Percentiles rank a stretch among this genome's conserved stretches.
Evolutionary conservation across 257 asterid species (phyloP).

Genomic region (Verbascum thapsus): DNA sequence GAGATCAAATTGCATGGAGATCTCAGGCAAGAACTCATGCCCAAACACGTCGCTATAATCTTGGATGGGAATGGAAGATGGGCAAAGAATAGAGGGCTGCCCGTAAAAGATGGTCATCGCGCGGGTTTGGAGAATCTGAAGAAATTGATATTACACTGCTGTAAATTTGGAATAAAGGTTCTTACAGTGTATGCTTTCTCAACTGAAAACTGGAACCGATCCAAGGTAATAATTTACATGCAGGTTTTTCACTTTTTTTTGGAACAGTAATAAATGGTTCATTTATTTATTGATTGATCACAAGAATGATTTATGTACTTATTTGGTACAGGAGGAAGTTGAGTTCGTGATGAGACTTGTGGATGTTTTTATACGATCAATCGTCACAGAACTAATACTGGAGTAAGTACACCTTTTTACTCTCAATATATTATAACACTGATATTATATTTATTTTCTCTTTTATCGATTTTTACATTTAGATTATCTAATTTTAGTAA

Average conservation of each 20-base stretch:
- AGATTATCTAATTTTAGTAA: too few relatives aligned
- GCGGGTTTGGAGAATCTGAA: slow-evolving; percentile 3
- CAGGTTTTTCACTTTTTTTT: too few relatives aligned
- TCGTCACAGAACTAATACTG: neutral
- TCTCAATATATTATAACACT: too few relatives aligned
- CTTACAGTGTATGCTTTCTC: slow-evolving; percentile 29
- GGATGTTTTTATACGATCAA: slow-evolving; percentile 11
- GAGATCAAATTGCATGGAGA: slow-evolving; percentile 8
- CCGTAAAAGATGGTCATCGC: neutral
- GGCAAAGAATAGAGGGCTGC: slow-evolving; percentile 25
- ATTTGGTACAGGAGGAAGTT: slow-evolving; percentile 25
- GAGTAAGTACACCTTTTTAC: neutral
- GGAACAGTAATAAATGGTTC: too few relatives aligned
- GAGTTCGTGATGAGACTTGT: neutral
- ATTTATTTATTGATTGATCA: too few relatives aligned
- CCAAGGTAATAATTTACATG: neutral
- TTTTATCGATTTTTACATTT: too few relatives aligned
- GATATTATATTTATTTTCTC: too few relatives aligned
- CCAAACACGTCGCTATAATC: slow-evolving; percentile 32
- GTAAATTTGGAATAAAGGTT: slow-evolving; percentile 19
- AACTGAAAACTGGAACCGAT: slow-evolving; percentile 32
- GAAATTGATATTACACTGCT: neutral
- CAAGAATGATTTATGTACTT: too few relatives aligned
- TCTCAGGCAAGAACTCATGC: slow-evolving; percentile 24
- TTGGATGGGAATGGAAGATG: slow-evolving; percentile 39